These are phyloP conservation scores for Flaveria bidentis DNA, from an alignment of 129 eudicot species.

Conservation along the genomic window DNA sequence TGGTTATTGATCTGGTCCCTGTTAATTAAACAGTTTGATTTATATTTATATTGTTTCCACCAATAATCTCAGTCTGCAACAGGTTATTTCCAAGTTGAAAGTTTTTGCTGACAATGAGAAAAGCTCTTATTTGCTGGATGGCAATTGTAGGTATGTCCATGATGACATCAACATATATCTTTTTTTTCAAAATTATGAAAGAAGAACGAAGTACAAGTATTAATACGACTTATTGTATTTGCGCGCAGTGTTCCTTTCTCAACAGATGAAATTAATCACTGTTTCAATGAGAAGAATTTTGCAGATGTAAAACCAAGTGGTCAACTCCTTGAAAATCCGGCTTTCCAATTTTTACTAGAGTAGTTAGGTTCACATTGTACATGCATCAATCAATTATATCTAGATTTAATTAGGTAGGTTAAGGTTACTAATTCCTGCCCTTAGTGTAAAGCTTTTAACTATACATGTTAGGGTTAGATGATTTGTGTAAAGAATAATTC, in stretches of 20 bases:
- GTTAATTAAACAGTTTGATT: background rate
- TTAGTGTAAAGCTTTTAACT: constrained; percentile 8
- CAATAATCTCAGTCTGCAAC: constrained; percentile 30
- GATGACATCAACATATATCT: background rate
- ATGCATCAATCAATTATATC: background rate
- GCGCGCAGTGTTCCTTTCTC: constrained; percentile 80
- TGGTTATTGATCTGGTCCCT: background rate
- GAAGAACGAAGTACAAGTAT: background rate
- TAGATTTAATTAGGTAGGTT: background rate
- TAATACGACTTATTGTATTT: constrained; percentile 7
- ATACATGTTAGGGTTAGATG: background rate
- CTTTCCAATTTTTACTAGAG: constrained; percentile 58
- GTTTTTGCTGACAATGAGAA: constrained; percentile 44
- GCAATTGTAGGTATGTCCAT: constrained; percentile 50
- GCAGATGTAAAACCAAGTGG: constrained; percentile 55
- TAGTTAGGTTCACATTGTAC: constrained; percentile 23
- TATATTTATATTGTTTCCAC: constrained; percentile 23
- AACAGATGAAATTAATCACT: constrained; percentile 51
- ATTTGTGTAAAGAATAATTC: background rate
- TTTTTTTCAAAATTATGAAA: background rate
- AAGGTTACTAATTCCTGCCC: background rate
- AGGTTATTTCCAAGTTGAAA: constrained; percentile 64
- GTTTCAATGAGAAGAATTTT: constrained; percentile 53
- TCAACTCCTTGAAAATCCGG: constrained; percentile 61
- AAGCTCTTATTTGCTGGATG: constrained; percentile 58